These are phyloP conservation scores for Phenoliferia sp. DNA, from an alignment of 1,284 basidiomycete species.

Conservation along the genomic window DNA sequence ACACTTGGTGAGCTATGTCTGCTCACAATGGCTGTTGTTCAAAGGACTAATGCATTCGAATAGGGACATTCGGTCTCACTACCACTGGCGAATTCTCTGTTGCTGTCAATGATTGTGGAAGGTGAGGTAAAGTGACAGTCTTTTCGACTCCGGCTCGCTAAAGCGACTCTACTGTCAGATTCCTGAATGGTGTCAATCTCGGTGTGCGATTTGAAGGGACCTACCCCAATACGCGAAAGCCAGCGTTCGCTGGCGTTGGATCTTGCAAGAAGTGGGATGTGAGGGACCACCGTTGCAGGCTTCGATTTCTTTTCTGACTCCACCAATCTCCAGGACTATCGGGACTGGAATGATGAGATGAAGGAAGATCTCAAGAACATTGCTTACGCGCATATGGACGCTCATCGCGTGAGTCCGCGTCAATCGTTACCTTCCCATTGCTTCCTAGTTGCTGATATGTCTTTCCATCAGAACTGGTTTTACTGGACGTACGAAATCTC, in stretches of 20 bases:
- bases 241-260: not conserved
- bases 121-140: not conserved
- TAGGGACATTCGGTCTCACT: slow-evolving; percentile 66
- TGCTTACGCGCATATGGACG: slow-evolving; percentile 75
- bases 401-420: slow-evolving; percentile 17
- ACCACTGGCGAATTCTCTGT: slow-evolving; percentile 65
- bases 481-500: slow-evolving; percentile 66
- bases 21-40: no score
- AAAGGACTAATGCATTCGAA: no score
- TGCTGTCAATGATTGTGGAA: slow-evolving; percentile 39
- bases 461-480: slow-evolving; percentile 68
- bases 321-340: slow-evolving; percentile 50
- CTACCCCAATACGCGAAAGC: slow-evolving; percentile 9
- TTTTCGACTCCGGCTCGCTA: not conserved
- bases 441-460: slow-evolving; percentile 44
- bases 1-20: no score
- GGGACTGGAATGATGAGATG: slow-evolving; percentile 55
- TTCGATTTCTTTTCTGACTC: not conserved
- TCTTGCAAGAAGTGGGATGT: slow-evolving; percentile 28
- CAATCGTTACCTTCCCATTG: no score
- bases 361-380: slow-evolving; percentile 62
- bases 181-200: slow-evolving; percentile 37
- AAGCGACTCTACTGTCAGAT: slow-evolving; percentile 6
- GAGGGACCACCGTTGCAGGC: not conserved
- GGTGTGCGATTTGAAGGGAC: slow-evolving; percentile 37